These are phyloP conservation scores for Gossypioides kirkii DNA, from an alignment of 345 rosid genomes.

Conservation along the genomic window DNA sequence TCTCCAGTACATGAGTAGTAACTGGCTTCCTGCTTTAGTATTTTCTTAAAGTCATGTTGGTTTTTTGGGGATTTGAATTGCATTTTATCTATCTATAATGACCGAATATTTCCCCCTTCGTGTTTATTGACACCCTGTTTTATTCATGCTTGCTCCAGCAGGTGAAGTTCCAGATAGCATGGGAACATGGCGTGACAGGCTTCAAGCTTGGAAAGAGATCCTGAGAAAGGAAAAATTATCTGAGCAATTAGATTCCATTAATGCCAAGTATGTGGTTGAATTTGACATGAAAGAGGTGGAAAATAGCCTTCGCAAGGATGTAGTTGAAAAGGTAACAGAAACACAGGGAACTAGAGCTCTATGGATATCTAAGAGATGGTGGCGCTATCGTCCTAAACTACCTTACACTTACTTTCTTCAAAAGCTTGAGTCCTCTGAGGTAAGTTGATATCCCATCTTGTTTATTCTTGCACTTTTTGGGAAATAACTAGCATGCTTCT, in stretches of 20 bases:
- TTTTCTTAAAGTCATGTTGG: not conserved
- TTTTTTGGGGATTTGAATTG: not conserved
- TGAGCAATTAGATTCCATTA: conserved; percentile 55
- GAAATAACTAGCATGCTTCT: not conserved
- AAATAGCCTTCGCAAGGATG: conserved; percentile 84
- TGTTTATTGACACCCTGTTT: not conserved
- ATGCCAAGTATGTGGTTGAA: conserved; percentile 79
- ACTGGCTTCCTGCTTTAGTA: not conserved
- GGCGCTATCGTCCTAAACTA: conserved; percentile 91
- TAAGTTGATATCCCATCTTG: conserved; percentile 17
- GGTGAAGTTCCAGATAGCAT: conserved; percentile 40
- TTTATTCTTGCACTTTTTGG: not conserved
- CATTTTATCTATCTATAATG: conserved; percentile 12
- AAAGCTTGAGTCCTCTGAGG: conserved; percentile 90
- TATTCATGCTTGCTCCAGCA: conserved; percentile 23
- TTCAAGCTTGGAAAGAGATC: conserved; percentile 65
- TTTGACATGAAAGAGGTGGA: conserved; percentile 98
- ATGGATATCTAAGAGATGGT: conserved; percentile 99
- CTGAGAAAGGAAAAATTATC: conserved; percentile 58
- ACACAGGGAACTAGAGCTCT: conserved; percentile 69
- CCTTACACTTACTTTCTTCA: conserved; percentile 91
- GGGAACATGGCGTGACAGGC: conserved; percentile 77
- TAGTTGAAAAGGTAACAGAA: conserved; percentile 51
- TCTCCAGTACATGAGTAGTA: not conserved
- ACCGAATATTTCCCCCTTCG: not conserved